Evolutionary conservation across 2,329 filamentous ascomycete genomes (phyloP), one percentile per base, ranked within the genome.

Genomic region (Fusarium sp.): DNA sequence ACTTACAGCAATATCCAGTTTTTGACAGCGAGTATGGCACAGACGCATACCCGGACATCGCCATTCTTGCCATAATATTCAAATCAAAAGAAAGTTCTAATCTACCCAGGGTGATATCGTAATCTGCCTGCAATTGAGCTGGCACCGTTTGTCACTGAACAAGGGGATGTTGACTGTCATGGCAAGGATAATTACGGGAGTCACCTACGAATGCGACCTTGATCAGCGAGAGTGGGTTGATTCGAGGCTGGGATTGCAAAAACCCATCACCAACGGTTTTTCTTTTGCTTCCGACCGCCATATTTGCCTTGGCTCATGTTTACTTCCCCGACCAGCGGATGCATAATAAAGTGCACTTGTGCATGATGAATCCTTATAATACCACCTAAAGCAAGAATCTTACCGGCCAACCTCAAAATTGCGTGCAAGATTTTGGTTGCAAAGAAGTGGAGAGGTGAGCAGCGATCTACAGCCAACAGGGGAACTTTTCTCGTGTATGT

Each of bases 401-500:
- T 32, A 59, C 38, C 59, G 26, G 34, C 48, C 39, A 58, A 44
- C 32, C 55, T 55, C 24, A 26, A 10, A 36, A 30, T 32, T 30
- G 34, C 30, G 54, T 36, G 59, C 47, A 43, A 64, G 47, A 34
- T 40, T 64, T 64, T 39, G 36, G 51, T 44, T n/a, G n/a, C n/a
- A n/a, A n/a, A 17, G 36, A 24, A 51, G 49, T 62, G 60, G 49
- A 23, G 49, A 55, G 46, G 47, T n/a, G 24, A 55, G 58, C 38
- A 40, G 30, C 34, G 50, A 63, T 62, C 44, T 38, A 42, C 60
- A 58, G 24, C 51, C 45, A 51, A 52, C 28, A 34, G 17, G 30
- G 14, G 12, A 17, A 7, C 26, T 59, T 59, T 32, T 21, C 54
- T 65, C 62, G 60, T 65, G 62, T 65, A 65, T 60, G 54, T 65